Base-by-base conservation (phyloP, 2,329 filamentous ascomycete species). In the Calonectria naviculata region DNA sequence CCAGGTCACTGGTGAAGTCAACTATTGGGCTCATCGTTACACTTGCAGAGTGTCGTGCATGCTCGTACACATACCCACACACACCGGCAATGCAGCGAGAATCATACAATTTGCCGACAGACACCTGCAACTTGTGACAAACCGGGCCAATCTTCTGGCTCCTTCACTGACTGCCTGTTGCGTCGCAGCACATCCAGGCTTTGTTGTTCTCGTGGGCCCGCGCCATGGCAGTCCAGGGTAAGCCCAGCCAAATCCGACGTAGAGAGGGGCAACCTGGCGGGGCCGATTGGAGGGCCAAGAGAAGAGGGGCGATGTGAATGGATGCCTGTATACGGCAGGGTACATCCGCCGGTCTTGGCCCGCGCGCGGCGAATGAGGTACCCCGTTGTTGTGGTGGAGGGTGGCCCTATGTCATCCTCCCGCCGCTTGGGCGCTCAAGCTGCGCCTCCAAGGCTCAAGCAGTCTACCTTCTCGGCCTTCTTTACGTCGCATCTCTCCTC, bases 191-290 rank as follows among this genome's bases (percentile, higher is more conserved):
- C 44, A 49, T 56, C 24, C 49, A 65, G 41, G 12, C 73, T 42
- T 47, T 68, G 66, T 73, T 67, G 69, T 68, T 71, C 36, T 42
- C 61, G 44, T 68, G 65, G 65, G 60, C 52, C 52, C 52, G 36
- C 52, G 67, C 46, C 66, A 63, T 52, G 29, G 42, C 42, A 46
- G 34, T 36, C 73, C 65, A 71, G 68, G 65, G 71, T 64, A 44
- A 58, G 52, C 65, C 68, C 52, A 65, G 66, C 38, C 47, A 60
- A 17, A 47, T 67, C 52, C 68, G 71, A 75, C 65, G 76, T 78
- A 77, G 76, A 71, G 76, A 78, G 76, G 76, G 76, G 76, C 76
- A 78, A 78, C 76, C 76, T 76, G 67, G 76, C 75, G 74, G 76
- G 75, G 73, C 52, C 67, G 46, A 72, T 72, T 68, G 69, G 68